Percentiles rank a stretch among this genome's conserved stretches.
Evolutionary conservation across 257 asterid species (phyloP).

Genomic region (Fraxinus excelsior): DNA sequence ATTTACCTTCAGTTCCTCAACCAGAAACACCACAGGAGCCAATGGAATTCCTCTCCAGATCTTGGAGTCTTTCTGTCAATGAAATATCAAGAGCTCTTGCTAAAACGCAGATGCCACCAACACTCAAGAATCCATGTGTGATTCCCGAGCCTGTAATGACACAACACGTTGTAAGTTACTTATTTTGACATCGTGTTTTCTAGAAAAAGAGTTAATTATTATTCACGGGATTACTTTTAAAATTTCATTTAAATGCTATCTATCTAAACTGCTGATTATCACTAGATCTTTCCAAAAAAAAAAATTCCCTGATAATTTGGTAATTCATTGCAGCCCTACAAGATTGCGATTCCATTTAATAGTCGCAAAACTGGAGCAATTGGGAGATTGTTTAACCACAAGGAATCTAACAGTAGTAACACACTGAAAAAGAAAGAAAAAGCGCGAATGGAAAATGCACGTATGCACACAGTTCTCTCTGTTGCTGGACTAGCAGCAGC

Average conservation of each 20-base stretch:
- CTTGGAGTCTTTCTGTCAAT: slow-evolving; percentile 81
- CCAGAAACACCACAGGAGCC: slow-evolving; percentile 87
- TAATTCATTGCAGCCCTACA: slow-evolving; percentile 37
- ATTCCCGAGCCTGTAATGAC: slow-evolving; percentile 36
- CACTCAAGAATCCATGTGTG: slow-evolving; percentile 36
- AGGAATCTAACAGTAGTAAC: slow-evolving; percentile 34
- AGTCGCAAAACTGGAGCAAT: slow-evolving; percentile 45
- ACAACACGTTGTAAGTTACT: slow-evolving; percentile 45
- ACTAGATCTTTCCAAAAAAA: no score
- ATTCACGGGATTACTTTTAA: no score
- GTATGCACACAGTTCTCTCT: slow-evolving; percentile 58
- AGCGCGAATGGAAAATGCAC: slow-evolving; percentile 69
- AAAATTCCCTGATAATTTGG: background rate
- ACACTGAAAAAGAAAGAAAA: slow-evolving; percentile 69
- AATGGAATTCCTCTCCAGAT: slow-evolving; percentile 81
- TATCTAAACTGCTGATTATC: no score
- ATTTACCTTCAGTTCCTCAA: slow-evolving; percentile 59
- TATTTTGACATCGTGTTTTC: background rate
- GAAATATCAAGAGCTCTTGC: slow-evolving; percentile 73
- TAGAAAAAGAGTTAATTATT: no score
- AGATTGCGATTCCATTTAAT: slow-evolving; percentile 31
- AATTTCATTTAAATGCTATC: background rate
- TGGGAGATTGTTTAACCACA: slow-evolving; percentile 67
- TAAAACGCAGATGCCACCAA: slow-evolving; percentile 40
- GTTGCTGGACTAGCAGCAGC: slow-evolving; percentile 91